A percentile compares a stretch with the other conserved stretches of the same genome.
Conservation (phyloP, 768 basidiomycete genomes). For the Phanerodontia chrysosporium region DNA sequence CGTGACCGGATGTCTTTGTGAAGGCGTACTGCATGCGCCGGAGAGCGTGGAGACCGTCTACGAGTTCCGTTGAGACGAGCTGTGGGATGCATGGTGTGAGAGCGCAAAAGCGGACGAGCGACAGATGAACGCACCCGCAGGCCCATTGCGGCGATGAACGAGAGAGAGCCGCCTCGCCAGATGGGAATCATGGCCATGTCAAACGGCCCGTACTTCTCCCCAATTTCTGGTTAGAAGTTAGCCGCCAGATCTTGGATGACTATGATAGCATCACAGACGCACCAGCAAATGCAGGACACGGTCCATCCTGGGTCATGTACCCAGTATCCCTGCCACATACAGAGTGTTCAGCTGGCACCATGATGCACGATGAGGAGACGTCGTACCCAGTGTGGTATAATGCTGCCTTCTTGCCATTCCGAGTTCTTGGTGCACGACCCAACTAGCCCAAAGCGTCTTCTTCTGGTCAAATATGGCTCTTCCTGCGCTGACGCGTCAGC, state of each 20-base stretch:
- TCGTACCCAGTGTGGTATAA: slow-evolving; percentile 29
- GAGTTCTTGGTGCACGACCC: slow-evolving; percentile 31
- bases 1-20: slow-evolving; percentile 34
- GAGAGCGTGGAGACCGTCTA: slow-evolving; percentile 38
- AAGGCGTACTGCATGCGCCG: slow-evolving; percentile 36
- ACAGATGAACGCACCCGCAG: slow-evolving; percentile 27
- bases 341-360: background rate
- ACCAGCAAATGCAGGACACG: slow-evolving; percentile 36
- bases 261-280: background rate
- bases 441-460: slow-evolving; percentile 36
- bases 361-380: background rate
- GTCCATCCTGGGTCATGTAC: slow-evolving; percentile 28
- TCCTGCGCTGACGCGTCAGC: slow-evolving; percentile 21
- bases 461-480: slow-evolving; percentile 31
- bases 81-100: slow-evolving; percentile 20
- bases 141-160: slow-evolving; percentile 33
- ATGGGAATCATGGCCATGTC: slow-evolving; percentile 40
- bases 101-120: slow-evolving; percentile 18
- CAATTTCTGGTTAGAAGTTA: slow-evolving; percentile 30
- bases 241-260: background rate
- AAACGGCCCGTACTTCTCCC: slow-evolving; percentile 34
- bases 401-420: slow-evolving; percentile 14
- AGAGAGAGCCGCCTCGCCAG: slow-evolving; percentile 40
- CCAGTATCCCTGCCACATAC: slow-evolving; percentile 32
- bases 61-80: slow-evolving; percentile 17